Evolutionary conservation across 2,329 filamentous ascomycete species (phyloP).

Genomic region (Botryotinia calthae): DNA sequence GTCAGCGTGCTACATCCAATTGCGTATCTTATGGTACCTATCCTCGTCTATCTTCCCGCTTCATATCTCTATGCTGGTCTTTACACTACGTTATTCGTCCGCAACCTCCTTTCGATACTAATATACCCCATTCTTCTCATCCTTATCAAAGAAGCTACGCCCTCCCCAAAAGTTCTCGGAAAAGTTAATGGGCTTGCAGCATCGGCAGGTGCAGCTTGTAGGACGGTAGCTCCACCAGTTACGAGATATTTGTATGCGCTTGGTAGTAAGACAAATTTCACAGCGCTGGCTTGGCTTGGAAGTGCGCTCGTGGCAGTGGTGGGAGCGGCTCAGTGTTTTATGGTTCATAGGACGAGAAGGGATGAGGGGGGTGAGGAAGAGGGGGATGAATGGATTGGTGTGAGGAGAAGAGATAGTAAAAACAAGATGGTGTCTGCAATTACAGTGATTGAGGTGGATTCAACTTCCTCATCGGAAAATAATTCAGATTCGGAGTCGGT

Average conservation of each 20-base stretch:
- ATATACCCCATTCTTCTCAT: constrained; percentile 65
- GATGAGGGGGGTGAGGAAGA: constrained; percentile 22
- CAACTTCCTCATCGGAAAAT: neutral
- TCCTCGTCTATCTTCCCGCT: constrained; percentile 53
- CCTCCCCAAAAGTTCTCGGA: constrained; percentile 54
- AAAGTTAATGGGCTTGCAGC: constrained; percentile 66
- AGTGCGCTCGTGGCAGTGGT: constrained; percentile 55
- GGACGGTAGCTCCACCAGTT: constrained; percentile 65
- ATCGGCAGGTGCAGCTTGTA: constrained; percentile 62
- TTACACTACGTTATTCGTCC: constrained; percentile 48
- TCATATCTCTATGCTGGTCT: constrained; percentile 54
- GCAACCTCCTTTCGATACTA: constrained; percentile 61
- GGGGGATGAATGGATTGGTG: neutral
- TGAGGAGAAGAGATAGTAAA: neutral
- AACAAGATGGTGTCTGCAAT: neutral
- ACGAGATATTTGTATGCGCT: constrained; percentile 61
- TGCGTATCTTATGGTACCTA: constrained; percentile 58
- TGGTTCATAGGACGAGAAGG: constrained; percentile 28
- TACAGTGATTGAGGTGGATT: constrained; percentile 5
- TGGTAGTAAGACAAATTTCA: constrained; percentile 58
- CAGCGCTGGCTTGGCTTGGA: constrained; percentile 62
- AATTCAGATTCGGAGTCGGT: neutral
- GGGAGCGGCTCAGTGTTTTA: constrained; percentile 60
- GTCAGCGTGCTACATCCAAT: constrained; percentile 61
- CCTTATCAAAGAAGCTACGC: constrained; percentile 65